phyloP scores from a whole-genome alignment of 2,329 filamentous ascomycete genomes.

The Orbilia oligospora region DNA sequence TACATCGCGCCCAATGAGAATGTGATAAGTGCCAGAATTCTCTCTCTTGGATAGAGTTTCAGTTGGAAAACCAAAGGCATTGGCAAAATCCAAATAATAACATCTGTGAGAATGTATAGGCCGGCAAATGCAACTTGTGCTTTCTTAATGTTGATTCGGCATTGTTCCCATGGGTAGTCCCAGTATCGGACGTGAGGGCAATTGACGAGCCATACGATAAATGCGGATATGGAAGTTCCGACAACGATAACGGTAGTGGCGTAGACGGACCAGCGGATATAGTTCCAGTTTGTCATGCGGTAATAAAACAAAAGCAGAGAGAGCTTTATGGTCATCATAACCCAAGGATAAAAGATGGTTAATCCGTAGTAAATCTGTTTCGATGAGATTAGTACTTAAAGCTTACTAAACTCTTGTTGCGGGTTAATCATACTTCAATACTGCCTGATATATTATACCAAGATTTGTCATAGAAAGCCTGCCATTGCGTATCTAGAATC shows the following conservation, averaged over 20 bases:
- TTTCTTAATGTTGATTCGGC: not conserved
- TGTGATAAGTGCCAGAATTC: constrained; percentile 51
- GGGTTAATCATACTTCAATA: constrained; percentile 9
- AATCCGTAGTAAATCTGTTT: constrained; percentile 30
- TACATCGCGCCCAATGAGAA: constrained; percentile 57
- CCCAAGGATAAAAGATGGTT: constrained; percentile 37
- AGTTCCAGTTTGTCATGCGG: constrained; percentile 59
- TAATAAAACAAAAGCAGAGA: constrained; percentile 56
- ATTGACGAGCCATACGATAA: constrained; percentile 35
- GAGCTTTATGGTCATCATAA: constrained; percentile 53
- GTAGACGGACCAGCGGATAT: constrained; percentile 52
- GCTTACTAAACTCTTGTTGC: not conserved
- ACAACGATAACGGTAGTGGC: constrained; percentile 36
- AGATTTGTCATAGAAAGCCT: constrained; percentile 43
- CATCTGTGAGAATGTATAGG: constrained; percentile 51
- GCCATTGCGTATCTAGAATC: constrained; percentile 15
- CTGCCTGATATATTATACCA: constrained; percentile 12
- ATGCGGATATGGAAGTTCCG: constrained; percentile 20
- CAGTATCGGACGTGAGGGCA: constrained; percentile 34
- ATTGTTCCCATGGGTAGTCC: constrained; percentile 25
- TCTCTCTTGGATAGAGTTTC: constrained; percentile 52
- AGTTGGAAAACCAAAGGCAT: constrained; percentile 59
- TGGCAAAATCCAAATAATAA: constrained; percentile 55
- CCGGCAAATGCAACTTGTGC: constrained; percentile 16
- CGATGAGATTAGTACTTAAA: not conserved